Percentiles rank a stretch among this genome's conserved stretches.
phyloP scores from a whole-genome alignment of 169 alveolate genomes.

The Cryptosporidium canis region DNA sequence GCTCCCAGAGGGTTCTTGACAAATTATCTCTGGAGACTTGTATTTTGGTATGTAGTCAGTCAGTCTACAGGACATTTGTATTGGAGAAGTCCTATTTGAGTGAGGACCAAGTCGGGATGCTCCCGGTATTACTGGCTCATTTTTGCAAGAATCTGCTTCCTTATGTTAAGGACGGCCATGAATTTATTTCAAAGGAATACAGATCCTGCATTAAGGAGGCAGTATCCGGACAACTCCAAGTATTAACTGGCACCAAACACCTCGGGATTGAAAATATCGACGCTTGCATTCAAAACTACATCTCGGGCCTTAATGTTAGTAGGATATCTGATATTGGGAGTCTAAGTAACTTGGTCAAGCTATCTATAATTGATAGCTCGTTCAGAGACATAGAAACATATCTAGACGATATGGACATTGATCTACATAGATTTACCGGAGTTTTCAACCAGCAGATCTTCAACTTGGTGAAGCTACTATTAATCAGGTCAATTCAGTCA shows the following conservation, averaged over 20 bases:
- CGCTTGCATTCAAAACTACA: neutral
- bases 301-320: neutral
- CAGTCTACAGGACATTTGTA: neutral
- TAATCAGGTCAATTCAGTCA: neutral
- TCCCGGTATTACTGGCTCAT: slow-evolving; percentile 7
- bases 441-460: neutral
- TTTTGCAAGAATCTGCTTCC: neutral
- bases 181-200: neutral
- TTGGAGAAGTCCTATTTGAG: slow-evolving; percentile 4
- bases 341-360: slow-evolving; percentile 5
- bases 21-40: slow-evolving; percentile 37
- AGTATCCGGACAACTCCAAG: neutral
- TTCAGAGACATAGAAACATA: neutral
- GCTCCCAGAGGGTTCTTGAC: slow-evolving; percentile 14
- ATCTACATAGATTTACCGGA: neutral
- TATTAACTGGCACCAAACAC: neutral
- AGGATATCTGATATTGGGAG: neutral
- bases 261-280: neutral
- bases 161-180: neutral
- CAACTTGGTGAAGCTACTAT: neutral
- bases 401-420: neutral
- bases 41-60: slow-evolving; percentile 15
- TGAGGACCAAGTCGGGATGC: neutral
- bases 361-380: neutral
- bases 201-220: neutral